A percentile compares a stretch with the other conserved stretches of the same genome.
phyloP scores from a whole-genome alignment of 169 alveolate species.

The Plasmodium inui region DNA sequence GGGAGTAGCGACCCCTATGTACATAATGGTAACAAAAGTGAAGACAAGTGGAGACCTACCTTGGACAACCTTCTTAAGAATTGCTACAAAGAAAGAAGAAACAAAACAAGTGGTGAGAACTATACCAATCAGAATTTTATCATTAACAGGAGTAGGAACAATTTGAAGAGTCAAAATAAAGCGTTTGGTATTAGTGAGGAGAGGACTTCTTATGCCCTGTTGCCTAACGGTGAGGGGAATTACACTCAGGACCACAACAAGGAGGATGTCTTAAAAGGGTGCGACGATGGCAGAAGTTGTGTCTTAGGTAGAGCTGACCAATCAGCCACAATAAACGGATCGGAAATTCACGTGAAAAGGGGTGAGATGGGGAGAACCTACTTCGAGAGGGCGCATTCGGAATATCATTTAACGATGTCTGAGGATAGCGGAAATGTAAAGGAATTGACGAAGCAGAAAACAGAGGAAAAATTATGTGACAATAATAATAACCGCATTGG shows the following conservation, averaged over 20 bases:
- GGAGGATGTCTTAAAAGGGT: not conserved
- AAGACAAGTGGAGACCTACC: not conserved
- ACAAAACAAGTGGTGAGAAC: not conserved
- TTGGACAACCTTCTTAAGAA: not conserved
- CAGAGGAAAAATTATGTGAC: not conserved
- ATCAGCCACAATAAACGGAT: not conserved
- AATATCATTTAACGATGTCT: not conserved
- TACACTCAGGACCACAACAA: not conserved
- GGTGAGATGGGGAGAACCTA: not conserved
- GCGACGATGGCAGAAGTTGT: not conserved
- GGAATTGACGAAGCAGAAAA: not conserved
- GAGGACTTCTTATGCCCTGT: not conserved
- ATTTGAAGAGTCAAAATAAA: not conserved
- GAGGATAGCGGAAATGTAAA: conserved; percentile 8
- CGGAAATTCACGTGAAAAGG: not conserved
- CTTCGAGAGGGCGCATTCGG: not conserved
- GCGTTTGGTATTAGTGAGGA: not conserved
- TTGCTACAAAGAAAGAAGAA: not conserved
- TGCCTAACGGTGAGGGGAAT: not conserved
- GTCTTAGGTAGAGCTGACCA: not conserved
- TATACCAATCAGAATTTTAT: not conserved
- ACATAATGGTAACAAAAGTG: not conserved
- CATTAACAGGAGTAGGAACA: not conserved
- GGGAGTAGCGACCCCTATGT: not conserved
- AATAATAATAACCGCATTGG: not conserved